These are phyloP conservation scores for Lumnitzera racemosa DNA, from an alignment of 345 rosid genomes.

Conservation along the genomic window DNA sequence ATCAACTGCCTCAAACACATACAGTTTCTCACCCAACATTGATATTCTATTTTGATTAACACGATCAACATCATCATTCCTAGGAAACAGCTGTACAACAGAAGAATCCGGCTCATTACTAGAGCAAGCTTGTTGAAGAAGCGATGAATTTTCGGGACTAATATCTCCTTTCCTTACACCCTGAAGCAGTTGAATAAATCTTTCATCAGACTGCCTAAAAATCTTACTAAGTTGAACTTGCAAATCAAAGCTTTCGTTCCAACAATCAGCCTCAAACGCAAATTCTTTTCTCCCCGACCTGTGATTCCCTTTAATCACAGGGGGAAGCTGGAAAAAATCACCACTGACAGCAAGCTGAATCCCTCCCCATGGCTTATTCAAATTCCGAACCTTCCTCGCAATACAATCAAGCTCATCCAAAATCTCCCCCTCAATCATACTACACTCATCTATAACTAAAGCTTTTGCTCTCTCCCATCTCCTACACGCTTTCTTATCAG, in stretches of 20 bases:
- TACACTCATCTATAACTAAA: constrained; percentile 29
- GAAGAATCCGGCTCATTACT: constrained; percentile 11
- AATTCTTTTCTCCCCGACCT: constrained; percentile 9
- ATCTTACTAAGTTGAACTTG: constrained; percentile 25
- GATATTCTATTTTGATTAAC: constrained; percentile 15
- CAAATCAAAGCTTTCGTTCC: constrained; percentile 23
- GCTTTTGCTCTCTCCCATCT: constrained; percentile 28
- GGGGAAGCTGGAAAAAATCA: constrained; percentile 30
- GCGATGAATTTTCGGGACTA: constrained; percentile 12
- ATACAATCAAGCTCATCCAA: constrained; percentile 26
- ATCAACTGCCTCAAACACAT: constrained; percentile 10
- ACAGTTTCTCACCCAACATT: constrained; percentile 11
- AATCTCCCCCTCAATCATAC: constrained; percentile 20
- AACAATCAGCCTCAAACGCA: constrained; percentile 34
- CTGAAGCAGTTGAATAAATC: constrained; percentile 20
- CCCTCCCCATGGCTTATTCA: constrained; percentile 28
- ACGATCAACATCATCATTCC: constrained; percentile 16
- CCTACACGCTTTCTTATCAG: constrained; percentile 11
- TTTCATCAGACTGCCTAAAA: constrained; percentile 27
- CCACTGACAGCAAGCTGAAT: constrained; percentile 28
- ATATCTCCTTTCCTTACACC: constrained; percentile 20
- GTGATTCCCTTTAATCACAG: constrained; percentile 2
- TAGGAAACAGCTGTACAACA: constrained; percentile 16
- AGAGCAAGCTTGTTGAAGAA: constrained; percentile 11
- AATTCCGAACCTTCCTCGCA: constrained; percentile 17